These are phyloP conservation scores for Trametes punicea DNA, from an alignment of 768 basidiomycete species.

Conservation along the genomic window DNA sequence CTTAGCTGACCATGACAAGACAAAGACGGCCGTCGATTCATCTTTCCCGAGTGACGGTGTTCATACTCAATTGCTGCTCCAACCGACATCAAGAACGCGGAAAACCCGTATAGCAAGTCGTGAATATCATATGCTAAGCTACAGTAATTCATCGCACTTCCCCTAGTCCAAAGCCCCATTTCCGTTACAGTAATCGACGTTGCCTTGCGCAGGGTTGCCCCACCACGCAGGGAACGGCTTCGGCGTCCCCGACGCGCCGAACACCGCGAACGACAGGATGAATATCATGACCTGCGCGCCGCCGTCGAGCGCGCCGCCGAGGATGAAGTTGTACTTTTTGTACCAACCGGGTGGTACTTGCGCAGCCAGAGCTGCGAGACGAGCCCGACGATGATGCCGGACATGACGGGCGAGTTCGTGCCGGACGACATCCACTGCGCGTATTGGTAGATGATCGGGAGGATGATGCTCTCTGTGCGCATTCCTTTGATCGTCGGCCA, in stretches of 20 bases:
- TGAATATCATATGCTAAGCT: neutral
- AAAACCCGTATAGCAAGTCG: neutral
- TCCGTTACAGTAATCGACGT: constrained; percentile 59
- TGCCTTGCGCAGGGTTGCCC: constrained; percentile 50
- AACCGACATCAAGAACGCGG: too few relatives aligned
- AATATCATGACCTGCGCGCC: constrained; percentile 66
- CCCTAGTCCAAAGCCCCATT: constrained; percentile 48
- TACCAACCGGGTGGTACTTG: constrained; percentile 59
- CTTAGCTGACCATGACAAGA: too few relatives aligned
- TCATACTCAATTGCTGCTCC: too few relatives aligned
- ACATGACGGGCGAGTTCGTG: constrained; percentile 51
- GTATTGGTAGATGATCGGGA: constrained; percentile 51
- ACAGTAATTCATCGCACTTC: neutral
- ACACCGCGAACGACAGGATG: constrained; percentile 61
- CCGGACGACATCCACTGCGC: constrained; percentile 47
- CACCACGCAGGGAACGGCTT: constrained; percentile 55
- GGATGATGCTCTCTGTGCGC: constrained; percentile 46
- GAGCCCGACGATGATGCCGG: constrained; percentile 39
- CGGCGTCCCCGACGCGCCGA: constrained; percentile 50
- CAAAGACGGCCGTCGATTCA: too few relatives aligned
- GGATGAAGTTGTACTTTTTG: constrained; percentile 61
- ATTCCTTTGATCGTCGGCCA: constrained; percentile 54
- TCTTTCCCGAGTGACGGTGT: too few relatives aligned
- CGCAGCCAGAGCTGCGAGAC: constrained; percentile 53
- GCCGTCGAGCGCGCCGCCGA: constrained; percentile 62